These are phyloP conservation scores for Mycena pura DNA, from an alignment of 768 basidiomycete genomes.

Conservation along the genomic window DNA sequence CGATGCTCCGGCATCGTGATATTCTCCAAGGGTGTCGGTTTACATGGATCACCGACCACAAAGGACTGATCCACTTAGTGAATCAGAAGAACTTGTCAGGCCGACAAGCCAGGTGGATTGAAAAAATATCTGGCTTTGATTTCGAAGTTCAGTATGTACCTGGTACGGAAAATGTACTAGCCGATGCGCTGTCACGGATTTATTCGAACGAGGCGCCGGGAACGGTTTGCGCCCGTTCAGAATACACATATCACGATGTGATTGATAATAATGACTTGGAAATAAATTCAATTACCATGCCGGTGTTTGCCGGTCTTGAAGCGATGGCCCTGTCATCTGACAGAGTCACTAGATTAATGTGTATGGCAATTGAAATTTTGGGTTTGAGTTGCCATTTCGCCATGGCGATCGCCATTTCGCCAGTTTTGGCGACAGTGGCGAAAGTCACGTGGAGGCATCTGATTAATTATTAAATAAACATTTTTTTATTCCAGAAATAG, in stretches of 20 bases:
- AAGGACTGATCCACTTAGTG: not conserved
- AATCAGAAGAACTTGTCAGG: not conserved
- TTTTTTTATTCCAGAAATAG: too few species aligned
- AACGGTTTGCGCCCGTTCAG: not conserved
- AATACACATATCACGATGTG: not conserved
- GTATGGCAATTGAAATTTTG: too few species aligned
- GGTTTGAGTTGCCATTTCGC: too few species aligned
- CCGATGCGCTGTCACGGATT: not conserved
- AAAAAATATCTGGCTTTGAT: not conserved
- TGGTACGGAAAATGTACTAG: not conserved
- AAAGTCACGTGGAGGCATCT: too few species aligned
- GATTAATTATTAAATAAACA: too few species aligned
- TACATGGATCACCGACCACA: not conserved
- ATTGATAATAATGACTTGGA: not conserved
- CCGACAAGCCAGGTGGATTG: not conserved
- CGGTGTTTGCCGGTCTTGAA: not conserved
- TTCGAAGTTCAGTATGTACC: not conserved
- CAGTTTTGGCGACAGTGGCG: too few species aligned
- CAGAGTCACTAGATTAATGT: too few species aligned
- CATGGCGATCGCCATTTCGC: too few species aligned
- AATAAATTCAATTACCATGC: not conserved
- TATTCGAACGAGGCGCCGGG: not conserved
- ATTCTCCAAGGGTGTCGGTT: not conserved
- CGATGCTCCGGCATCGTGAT: not conserved
- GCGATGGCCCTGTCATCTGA: not conserved